Conservation (phyloP, 257 asterid species). For the Solanum paucissectum region DNA sequence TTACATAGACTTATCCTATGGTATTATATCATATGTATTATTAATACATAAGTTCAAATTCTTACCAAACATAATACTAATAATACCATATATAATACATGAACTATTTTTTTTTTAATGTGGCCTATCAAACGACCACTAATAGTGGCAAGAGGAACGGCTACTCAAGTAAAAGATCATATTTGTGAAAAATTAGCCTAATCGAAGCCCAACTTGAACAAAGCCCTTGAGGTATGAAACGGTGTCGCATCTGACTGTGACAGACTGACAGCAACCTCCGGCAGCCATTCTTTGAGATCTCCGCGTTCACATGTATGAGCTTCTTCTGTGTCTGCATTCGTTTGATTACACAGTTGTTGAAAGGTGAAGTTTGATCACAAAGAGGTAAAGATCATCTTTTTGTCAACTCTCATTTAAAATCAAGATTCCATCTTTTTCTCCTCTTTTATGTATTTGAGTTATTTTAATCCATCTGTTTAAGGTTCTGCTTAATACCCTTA, state of each 20-base stretch:
- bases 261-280: background rate
- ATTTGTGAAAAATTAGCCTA: background rate
- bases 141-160: no score
- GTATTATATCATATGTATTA: no score
- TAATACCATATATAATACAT: no score
- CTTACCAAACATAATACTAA: no score
- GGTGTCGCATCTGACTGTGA: background rate
- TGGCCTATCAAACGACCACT: no score
- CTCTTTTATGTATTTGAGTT: background rate
- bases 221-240: background rate
- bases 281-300: background rate
- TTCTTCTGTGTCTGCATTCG: background rate
- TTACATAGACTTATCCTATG: no score
- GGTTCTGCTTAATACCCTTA: background rate
- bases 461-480: background rate
- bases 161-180: background rate
- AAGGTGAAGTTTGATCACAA: background rate
- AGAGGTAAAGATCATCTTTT: background rate
- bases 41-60: no score
- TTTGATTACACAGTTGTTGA: background rate
- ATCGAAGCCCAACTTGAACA: background rate
- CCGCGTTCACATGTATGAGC: background rate
- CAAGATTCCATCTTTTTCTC: background rate
- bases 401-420: background rate
- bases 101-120: no score